Evolutionary conservation across 768 basidiomycete genomes (phyloP).

Genomic region (Tubosaeta brunneosetosa): DNA sequence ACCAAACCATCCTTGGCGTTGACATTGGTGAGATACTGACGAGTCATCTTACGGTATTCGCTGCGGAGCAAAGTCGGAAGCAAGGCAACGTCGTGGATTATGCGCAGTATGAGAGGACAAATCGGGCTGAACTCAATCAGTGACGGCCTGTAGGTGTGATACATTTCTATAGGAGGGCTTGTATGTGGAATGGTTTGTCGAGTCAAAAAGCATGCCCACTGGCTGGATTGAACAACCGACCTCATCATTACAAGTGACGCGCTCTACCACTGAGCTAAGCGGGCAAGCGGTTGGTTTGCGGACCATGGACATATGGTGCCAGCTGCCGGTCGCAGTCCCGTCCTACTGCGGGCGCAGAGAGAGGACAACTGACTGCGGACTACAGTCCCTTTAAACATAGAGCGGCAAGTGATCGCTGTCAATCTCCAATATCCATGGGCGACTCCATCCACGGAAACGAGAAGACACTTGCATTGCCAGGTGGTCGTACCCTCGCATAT

Average conservation of each 20-base stretch:
- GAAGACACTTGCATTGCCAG: conserved; percentile 18
- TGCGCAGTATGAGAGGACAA: conserved; percentile 53
- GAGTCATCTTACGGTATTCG: conserved; percentile 83
- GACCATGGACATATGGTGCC: not conserved
- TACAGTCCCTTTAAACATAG: not conserved
- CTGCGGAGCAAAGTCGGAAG: conserved; percentile 72
- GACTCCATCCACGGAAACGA: conserved; percentile 9
- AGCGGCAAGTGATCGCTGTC: not conserved
- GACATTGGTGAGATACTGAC: conserved; percentile 63
- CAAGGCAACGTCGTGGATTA: conserved; percentile 70
- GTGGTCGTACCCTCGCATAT: conserved; percentile 51
- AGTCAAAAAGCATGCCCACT: conserved; percentile 29
- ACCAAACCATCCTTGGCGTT: conserved; percentile 64
- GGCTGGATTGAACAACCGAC: conserved; percentile 45
- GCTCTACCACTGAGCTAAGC: conserved; percentile 46
- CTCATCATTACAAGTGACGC: conserved; percentile 43
- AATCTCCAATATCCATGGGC: conserved; percentile 3
- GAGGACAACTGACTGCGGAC: too few relatives aligned
- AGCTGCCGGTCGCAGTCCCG: not conserved
- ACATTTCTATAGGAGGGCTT: not conserved
- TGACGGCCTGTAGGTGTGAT: not conserved
- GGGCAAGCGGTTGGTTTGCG: conserved; percentile 7
- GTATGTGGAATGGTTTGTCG: not conserved
- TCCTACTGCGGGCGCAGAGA: too few relatives aligned
- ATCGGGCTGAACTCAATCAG: conserved; percentile 32